Percentiles rank a stretch among this genome's conserved stretches.
Conservation (phyloP, 2,329 filamentous ascomycete species). For the Colletotrichum acutatum region DNA sequence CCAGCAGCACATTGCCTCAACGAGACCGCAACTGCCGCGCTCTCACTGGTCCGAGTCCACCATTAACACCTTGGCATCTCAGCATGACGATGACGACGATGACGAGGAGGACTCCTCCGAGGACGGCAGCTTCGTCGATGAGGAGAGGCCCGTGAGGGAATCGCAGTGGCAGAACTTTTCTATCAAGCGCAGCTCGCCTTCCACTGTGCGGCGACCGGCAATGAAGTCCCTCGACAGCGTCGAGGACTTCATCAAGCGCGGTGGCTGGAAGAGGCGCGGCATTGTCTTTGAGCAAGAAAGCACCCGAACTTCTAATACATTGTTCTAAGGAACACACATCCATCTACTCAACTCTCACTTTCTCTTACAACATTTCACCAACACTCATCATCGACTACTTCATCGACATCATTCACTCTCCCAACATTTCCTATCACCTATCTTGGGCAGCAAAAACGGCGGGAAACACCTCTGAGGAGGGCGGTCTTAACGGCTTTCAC, state of each 20-base stretch:
- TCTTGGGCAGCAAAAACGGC: constrained; percentile 2
- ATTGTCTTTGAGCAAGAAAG: constrained; percentile 53
- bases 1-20: constrained; percentile 32
- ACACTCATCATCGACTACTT: neutral
- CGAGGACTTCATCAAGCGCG: constrained; percentile 54
- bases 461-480: neutral
- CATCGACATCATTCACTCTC: neutral
- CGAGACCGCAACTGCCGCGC: constrained; percentile 40
- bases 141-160: constrained; percentile 28
- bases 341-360: neutral
- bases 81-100: constrained; percentile 36
- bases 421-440: neutral
- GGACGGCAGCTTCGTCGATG: constrained; percentile 27
- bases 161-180: constrained; percentile 46
- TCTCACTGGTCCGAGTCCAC: constrained; percentile 58
- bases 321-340: constrained; percentile 26
- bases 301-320: constrained; percentile 32
- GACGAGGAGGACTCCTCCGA: constrained; percentile 25
- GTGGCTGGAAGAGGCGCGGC: constrained; percentile 56
- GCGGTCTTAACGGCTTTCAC: constrained; percentile 3
- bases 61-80: constrained; percentile 38
- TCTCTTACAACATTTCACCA: neutral
- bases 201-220: constrained; percentile 45
- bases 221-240: constrained; percentile 48
- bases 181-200: constrained; percentile 41